Percentiles rank a stretch among this genome's conserved stretches.
Evolutionary conservation across 2,329 filamentous ascomycete species (phyloP).

Genomic region (Capronia americana): DNA sequence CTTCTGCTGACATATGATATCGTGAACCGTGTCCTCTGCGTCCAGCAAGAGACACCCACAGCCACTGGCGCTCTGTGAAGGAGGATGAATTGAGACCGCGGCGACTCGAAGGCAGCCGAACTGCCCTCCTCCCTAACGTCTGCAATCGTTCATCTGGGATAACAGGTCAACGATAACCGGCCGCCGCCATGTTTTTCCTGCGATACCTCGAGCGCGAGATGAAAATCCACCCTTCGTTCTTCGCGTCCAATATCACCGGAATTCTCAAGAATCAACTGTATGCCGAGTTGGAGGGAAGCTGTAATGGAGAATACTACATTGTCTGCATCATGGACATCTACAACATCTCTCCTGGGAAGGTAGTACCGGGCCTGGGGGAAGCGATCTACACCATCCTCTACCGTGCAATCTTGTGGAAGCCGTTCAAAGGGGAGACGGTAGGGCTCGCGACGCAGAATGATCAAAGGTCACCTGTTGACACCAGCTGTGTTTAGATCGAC

Average conservation of each 20-base stretch:
- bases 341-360: conserved; percentile 90
- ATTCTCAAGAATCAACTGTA: conserved; percentile 88
- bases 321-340: conserved; percentile 98
- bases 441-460: neutral
- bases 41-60: conserved; percentile 3
- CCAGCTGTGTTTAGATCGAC: conserved; percentile 71
- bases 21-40: neutral
- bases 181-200: conserved; percentile 85
- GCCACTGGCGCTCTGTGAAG: neutral
- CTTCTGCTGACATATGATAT: neutral
- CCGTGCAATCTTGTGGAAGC: conserved; percentile 94
- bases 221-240: conserved; percentile 95
- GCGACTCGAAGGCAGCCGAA: conserved; percentile 7
- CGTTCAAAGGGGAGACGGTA: conserved; percentile 97
- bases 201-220: conserved; percentile 95
- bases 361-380: conserved; percentile 87
- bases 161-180: neutral
- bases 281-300: conserved; percentile 92
- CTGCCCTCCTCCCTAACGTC: conserved; percentile 3
- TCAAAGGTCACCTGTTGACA: conserved; percentile 10
- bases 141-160: neutral
- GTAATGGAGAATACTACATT: conserved; percentile 95
- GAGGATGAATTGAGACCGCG: conserved; percentile 23
- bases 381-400: conserved; percentile 96
- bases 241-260: conserved; percentile 90